Evolutionary conservation across 305 asterid genomes (phyloP), one percentile per base, ranked within the genome.

Genomic region (Fraxinus baroniana): DNA sequence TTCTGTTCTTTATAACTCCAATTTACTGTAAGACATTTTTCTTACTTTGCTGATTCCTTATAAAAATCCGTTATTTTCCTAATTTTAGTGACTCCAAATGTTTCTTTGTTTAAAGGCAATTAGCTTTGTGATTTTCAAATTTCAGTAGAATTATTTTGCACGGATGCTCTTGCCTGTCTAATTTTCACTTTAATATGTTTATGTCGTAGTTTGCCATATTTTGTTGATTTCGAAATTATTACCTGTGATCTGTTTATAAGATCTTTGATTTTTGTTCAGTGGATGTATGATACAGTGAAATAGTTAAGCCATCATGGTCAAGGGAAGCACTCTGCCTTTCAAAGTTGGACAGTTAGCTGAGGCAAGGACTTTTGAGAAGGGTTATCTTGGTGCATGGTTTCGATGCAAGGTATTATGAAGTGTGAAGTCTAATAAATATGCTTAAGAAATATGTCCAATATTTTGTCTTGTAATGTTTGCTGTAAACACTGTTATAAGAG

Each of bases 371-470:
- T 68, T 68, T 2, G 37, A 68, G 75, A 68, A 68, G 39, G 75
- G 75, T 68, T 68, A 68, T 28, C 75, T 28, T 68, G 75, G 75
- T 28, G 75, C 75, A 68, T 68, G 75, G 75, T 68, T 68, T 68
- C 75, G 37, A 28, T 68, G 75, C 75, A 68, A 68, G 75, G 75
- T 68, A 68, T 68, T 68, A 24, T 64, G 13, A 64, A 26, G 28
- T 60, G 72, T 64, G 6, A 22, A 22, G 35, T 64, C 73, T 64
- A 20, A 20, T 20, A 64, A 7, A 64, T 24, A 24, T 64, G 73
- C 73, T 24, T 9, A 64, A 64, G 32, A 7, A 20, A 64, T 64
- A 64, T 64, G 73, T 64, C 73, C 35, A 64, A 24, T 64, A 64
- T 24, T 64, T 64, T 64, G 73, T 64, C 73, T 64, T 24, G 73